A percentile compares a stretch with the other conserved stretches of the same genome.
Conservation (phyloP, 345 rosid species). For the Excoecaria agallocha region DNA sequence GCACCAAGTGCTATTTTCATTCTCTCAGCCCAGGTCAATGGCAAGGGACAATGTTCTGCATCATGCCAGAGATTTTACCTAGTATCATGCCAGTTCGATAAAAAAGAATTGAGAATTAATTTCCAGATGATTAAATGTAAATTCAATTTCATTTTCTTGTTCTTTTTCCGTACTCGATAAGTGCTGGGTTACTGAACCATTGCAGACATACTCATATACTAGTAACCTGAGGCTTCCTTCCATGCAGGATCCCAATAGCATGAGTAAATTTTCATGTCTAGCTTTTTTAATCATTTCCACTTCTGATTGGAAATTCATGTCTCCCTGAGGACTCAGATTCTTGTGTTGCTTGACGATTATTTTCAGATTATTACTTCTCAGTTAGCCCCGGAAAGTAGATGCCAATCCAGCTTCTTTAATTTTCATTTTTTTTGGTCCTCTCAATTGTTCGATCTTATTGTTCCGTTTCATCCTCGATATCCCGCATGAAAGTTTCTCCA, state of each 20-base stretch:
- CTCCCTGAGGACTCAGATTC: constrained; percentile 6
- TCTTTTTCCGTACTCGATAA: constrained; percentile 29
- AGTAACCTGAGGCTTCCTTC: constrained; percentile 35
- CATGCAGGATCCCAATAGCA: constrained; percentile 36
- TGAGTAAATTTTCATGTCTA: constrained; percentile 32
- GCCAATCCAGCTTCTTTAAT: background rate
- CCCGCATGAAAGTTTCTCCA: constrained; percentile 36
- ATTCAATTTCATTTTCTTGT: too few relatives aligned
- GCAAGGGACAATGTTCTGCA: constrained; percentile 32
- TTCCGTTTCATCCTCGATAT: constrained; percentile 40
- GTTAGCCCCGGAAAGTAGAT: constrained; percentile 22
- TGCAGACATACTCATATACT: constrained; percentile 35
- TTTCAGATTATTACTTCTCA: constrained; percentile 21
- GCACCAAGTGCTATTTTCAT: constrained; percentile 34
- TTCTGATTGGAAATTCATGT: constrained; percentile 21
- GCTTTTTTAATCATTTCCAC: constrained; percentile 21
- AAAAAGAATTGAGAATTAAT: background rate
- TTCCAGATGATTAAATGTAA: background rate
- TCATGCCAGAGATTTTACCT: background rate
- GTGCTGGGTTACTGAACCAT: constrained; percentile 30
- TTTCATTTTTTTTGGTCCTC: constrained; percentile 30
- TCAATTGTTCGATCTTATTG: constrained; percentile 24
- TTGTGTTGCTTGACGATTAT: constrained; percentile 20
- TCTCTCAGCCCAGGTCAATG: constrained; percentile 37
- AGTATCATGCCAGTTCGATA: background rate